Base-by-base conservation (phyloP, 495 filamentous ascomycete genomes). In the Chaetomium cochliodes region DNA sequence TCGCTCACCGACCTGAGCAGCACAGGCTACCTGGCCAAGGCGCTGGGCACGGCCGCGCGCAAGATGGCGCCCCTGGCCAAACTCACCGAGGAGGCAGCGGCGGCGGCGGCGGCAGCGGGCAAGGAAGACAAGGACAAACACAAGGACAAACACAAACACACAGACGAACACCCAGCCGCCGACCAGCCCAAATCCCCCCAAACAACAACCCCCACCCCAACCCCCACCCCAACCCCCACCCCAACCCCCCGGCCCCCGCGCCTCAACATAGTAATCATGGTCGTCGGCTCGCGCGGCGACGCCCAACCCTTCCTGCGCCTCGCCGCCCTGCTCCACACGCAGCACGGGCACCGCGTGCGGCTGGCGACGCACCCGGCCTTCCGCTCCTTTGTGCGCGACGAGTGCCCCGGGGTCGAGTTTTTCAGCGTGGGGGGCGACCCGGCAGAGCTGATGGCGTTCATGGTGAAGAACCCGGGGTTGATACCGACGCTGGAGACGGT, bases 401-500 rank as follows among this genome's bases (percentile, higher is more conserved):
- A 86, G 69, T 73, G 73, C 3, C 87, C 85, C 0, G 76, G 70
- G 0, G 76, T 93, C 5, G 90, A 93, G 71, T 93, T 92, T 74
- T 93, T 92, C 76, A 83, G 76, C 52, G 90, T 93, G 42, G 90
- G 90, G 13, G 90, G 90, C 33, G 88, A 93, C 71, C 90, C 91
- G 18, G 80, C 86, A 1, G 86, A 90, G 69, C 81, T 94, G 26
- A 94, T 94, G 90, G 85, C 88, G 3, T 93, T 90, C 68, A 92
- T 93, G 90, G 90, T 92, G 23, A 91, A 91, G 71, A 91, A 94
- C 73, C 88, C 90, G 15, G 88, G 90, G 2, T 78, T 94, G 61
- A 87, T 92, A 76, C 90, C 90, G 0, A 84, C 85, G 15, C 79
- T 92, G 52, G 81, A 87, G 55, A 81, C 86, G 5, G 75, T 93